Base-by-base conservation (phyloP, 1,284 basidiomycete genomes). In the Moniliophthora roreri region DNA sequence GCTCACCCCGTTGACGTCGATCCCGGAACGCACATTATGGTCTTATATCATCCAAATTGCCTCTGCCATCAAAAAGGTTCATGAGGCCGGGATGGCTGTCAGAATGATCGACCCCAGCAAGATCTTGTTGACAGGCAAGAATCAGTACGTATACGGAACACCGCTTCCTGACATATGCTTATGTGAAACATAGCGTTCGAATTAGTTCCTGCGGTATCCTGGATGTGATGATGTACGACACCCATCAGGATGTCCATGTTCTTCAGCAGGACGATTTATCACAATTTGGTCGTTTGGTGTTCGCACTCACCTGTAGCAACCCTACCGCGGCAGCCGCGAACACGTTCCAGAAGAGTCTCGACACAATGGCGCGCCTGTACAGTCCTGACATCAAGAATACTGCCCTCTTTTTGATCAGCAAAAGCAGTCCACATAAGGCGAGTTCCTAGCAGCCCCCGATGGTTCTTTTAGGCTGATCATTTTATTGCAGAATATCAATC, bases 1-100 rank as follows among this genome's bases (percentile, higher is more conserved):
- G 15, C 32, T 28, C 28, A 60, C 66, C 15, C 63, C 62, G 20
- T 65, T 67, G 7, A 62, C 56, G 24, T 13, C 58, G 5, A 73
- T 93, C 26, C 80, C 89, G 0, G 97, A 99, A 69, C 78, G 87
- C n/a, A 85, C 88, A 0, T 68, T 99, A 10, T 99, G 97, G 96
- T 91, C 89, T 15, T 99, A 96, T 65, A 83, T 97, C 48, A 83
- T 93, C 34, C 96, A 99, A 69, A 84, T 99, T 51, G 87, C 90
- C 2, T 88, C 84, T 58, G 95, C 92, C 0, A 82, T 99, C 67
- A 94, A 90, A 68, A 82, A 81, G 26, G 86, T 93, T 0, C 97
- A 99, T 66, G 87, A 87, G 42, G 81, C 81, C 1, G 91, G 93
- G 0, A 74, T 95, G 40, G 91, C 95, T 0, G 82, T 94, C 24